Evolutionary conservation across 208 protist genomes (phyloP), one percentile per base, ranked within the genome.

Genomic region (Leishmania guyanensis): DNA sequence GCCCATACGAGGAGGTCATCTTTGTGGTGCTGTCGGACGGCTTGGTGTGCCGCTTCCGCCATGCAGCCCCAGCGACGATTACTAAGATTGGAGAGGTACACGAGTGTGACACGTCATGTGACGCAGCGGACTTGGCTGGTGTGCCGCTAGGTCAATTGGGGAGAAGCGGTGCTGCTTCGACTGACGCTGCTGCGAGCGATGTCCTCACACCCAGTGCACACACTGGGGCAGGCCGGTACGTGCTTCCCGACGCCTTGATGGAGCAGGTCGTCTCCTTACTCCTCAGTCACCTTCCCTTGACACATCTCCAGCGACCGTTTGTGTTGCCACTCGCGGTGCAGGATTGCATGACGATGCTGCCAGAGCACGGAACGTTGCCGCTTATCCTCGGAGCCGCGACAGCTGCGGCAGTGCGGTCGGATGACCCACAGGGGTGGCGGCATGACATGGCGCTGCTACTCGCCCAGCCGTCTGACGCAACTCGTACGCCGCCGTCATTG

Each of bases 271-370:
- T 90, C 9, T 86, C 82, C 51, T 86, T 86, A 62, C 50, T 97
- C n/a, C 77, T 96, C 3, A 83, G 83, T 46, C 88, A 95, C 78
- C 68, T 95, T 33, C 94, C 94, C n/a, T 77, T 95, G 36, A 65
- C 79, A 17, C 86, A 90, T 68, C 56, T 94, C 33, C 91, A 91
- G 26, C 88, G 90, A 9, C 92, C 92, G 2, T 85, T 95, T 17
- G 87, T 96, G 29, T 80, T 97, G 46, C 94, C 94, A 1, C 64
- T 97, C 36, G 74, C 81, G 43, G 22, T 95, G 54, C 83, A 89
- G 75, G 73, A 87, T n/a, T 96, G 89, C 69, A 85, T 96, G 69
- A 94, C 91, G 36, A 87, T 93, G 84, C 84, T 97, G 33, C 94
- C 94, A 16, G 86, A 93, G 60, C 81, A 86, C 54, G 84, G 77